Evolutionary conservation across 306 rosid genomes (phyloP), one percentile per base, ranked within the genome.

Genomic region (Sindora glabra): DNA sequence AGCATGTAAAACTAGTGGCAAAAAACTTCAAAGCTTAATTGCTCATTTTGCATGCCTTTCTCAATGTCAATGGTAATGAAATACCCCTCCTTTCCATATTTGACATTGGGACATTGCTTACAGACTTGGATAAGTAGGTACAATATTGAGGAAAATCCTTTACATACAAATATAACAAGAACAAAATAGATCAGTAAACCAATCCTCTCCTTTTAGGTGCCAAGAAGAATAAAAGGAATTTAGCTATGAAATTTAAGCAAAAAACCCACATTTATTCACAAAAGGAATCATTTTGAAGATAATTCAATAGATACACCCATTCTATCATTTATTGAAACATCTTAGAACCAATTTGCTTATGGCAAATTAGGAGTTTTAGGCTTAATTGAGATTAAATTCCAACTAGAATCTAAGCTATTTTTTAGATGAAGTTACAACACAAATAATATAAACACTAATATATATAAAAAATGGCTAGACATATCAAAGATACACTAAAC

Each of bases 261-360:
- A 22, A 59, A 19, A 55, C 15, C 36, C 29, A 54, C 42, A 33
- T 29, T 16, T 1, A 13, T 11, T 38, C n/a, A n/a, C 33, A 67
- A 23, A 6, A 51, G 15, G 17, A 52, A 12, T 49, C 11, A 15
- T 46, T 14, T n/a, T 56, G 52, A n/a, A 40, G 48, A 57, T 24
- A 63, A 50, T 48, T 23, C 60, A 38, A 19, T 29, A 45, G 51
- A 40, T 45, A 41, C 22, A 92, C 99, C 94, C 86, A 86, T 76
- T 92, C 99, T 26, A 97, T 89, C 96, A 92, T 88, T 75, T 92
- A 96, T 47, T 92, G 99, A 72, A 80, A 92, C 99, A 92, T 92
- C 54, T 96, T 96, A 14, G 99, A 96, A 48, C 99, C 99, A 65
- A 92, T 86, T 75, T 92, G 99, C 78, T 74, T 84, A 82, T 92